Evolutionary conservation across 768 basidiomycete genomes (phyloP).

Genomic region (Tylopilus subfusipes): DNA sequence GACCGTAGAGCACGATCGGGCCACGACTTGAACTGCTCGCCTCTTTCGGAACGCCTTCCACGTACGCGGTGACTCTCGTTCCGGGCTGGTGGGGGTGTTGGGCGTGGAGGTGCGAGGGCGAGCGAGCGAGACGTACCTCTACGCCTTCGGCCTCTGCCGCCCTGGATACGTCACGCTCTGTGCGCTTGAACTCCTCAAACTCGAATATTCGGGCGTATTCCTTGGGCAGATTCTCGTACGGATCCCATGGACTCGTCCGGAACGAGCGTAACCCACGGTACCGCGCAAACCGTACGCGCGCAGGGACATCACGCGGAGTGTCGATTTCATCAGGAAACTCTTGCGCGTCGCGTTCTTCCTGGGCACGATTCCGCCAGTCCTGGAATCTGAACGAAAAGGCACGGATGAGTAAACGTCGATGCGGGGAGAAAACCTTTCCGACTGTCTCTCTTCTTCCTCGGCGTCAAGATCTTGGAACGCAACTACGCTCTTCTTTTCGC

Average conservation of each 20-base stretch:
- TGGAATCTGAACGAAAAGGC: conserved; percentile 48
- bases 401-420: not conserved
- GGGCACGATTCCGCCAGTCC: conserved; percentile 64
- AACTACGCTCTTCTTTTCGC: conserved; percentile 48
- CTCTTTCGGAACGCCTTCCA: conserved; percentile 72
- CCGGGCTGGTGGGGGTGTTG: conserved; percentile 59
- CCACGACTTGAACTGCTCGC: conserved; percentile 36
- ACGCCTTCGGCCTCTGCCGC: conserved; percentile 67
- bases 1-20: conserved; percentile 70
- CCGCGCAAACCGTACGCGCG: conserved; percentile 81
- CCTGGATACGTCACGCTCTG: conserved; percentile 66
- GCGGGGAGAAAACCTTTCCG: conserved; percentile 26
- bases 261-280: conserved; percentile 90
- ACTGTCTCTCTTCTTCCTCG: conserved; percentile 89
- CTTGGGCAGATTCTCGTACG: conserved; percentile 90
- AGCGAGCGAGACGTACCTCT: conserved; percentile 48
- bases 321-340: conserved; percentile 97
- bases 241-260: conserved; percentile 95
- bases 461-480: conserved; percentile 74
- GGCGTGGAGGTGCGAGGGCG: too few relatives aligned
- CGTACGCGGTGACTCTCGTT: conserved; percentile 68
- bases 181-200: conserved; percentile 91
- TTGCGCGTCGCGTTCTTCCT: conserved; percentile 76
- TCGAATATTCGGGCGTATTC: conserved; percentile 96
- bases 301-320: conserved; percentile 82